Evolutionary conservation across 768 basidiomycete species (phyloP), one percentile per base, ranked within the genome.

Genomic region (Asterophora parasitica): DNA sequence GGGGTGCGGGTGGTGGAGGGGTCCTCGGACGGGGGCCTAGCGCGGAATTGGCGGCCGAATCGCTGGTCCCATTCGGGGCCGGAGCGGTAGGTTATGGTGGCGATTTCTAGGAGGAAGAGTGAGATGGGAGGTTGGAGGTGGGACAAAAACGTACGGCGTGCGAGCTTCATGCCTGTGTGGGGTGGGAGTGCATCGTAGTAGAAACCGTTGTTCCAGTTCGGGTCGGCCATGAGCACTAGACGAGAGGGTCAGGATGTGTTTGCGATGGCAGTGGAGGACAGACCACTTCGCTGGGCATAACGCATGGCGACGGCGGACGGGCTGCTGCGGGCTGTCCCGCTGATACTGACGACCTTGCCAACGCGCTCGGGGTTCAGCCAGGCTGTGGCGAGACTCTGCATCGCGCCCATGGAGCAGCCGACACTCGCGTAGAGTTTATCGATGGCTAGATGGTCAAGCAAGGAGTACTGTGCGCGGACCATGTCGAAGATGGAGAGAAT

Each of bases 51-150:
- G 38, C 95, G 84, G 0, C 89, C 93, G 61, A 99, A 99, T n/a
- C 96, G 87, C 55, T 86, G 77, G 67, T 99, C 96, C 96, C 96
- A 99, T 66, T 99, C 96, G 5, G 96, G 96, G 1, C 96, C 96
- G 10, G 96, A 98, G 31, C 96, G 85, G 65, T 99, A 99, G 0
- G 96, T 98, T 61, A 99, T 96, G 2, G 96, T 99, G 9, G 96
- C 96, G 55, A 99, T 98, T 71, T 99, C 94, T 97, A 62, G 2
- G 39, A 10, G 46, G 23, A 39, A 19, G 42, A 42, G 13, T 47
- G 41, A 38, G 26, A 41, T 38, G 26, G 31, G 10, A 7, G 13
- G 2, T 35, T 13, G 31, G 30, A 26, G 17, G 23, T 35, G 11
- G 26, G 4, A 45, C 39, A 26, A 12, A 20, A 38, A 58, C 68